Conservation (phyloP, 1,139 yeast species). For the Yamadazyma jaroonii region DNA sequence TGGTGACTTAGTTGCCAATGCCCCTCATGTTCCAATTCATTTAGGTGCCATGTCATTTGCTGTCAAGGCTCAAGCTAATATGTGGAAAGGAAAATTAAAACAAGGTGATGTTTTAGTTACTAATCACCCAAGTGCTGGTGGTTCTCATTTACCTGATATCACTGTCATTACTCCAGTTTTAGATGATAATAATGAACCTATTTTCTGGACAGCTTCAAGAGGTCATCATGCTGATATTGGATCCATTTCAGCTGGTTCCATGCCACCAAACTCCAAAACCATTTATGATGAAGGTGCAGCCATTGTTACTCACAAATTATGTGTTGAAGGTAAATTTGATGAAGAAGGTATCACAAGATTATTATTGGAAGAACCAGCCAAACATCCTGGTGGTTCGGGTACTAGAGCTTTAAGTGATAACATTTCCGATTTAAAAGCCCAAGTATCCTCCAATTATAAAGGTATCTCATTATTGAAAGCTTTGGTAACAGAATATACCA, state of each 20-base stretch:
- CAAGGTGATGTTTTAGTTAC: constrained; percentile 77
- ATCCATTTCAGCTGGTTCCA: constrained; percentile 44
- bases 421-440: constrained; percentile 44
- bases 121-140: constrained; percentile 79
- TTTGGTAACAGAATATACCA: constrained; percentile 31
- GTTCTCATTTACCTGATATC: constrained; percentile 81
- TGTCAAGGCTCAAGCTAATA: constrained; percentile 61
- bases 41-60: constrained; percentile 86
- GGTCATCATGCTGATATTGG: constrained; percentile 52
- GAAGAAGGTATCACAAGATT: constrained; percentile 38
- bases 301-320: constrained; percentile 38
- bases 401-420: constrained; percentile 42
- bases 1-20: constrained; percentile 81
- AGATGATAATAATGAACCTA: constrained; percentile 27
- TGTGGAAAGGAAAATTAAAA: constrained; percentile 59
- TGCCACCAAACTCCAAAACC: constrained; percentile 47
- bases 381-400: constrained; percentile 46
- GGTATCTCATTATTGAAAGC: constrained; percentile 34
- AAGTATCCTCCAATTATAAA: constrained; percentile 41
- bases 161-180: constrained; percentile 71
- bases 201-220: constrained; percentile 46
- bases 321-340: constrained; percentile 36
- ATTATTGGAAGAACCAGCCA: constrained; percentile 42
- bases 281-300: constrained; percentile 47
- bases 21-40: constrained; percentile 87